Evolutionary conservation across 441 rosid species (phyloP), one percentile per base, ranked within the genome.

Genomic region (Erodium chrysanthum): DNA sequence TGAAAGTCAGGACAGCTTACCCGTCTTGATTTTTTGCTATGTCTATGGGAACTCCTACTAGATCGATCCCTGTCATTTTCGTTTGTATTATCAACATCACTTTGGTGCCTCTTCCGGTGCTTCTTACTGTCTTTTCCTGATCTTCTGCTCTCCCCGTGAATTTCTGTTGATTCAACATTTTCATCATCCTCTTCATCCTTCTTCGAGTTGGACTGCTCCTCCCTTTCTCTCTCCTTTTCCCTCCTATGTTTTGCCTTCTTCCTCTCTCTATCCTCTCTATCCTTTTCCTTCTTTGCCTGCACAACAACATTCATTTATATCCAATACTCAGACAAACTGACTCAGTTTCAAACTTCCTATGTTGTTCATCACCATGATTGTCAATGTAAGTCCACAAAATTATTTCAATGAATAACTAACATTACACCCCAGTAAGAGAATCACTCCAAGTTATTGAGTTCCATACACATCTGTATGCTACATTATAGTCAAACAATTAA

Each of bases 251-350:
- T 85, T 46, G 56, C 71, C 71, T 73, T 81, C 76, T 77, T 81
- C 77, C 79, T 78, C 42, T 85, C 85, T 67, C 82, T 84, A 66
- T 80, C 82, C 65, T 78, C 83, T 75, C 82, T 81, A 75, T 77
- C 83, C 52, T 84, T 74, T 70, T 81, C 86, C 74, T 71, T 83
- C 66, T 80, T 79, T 46, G 78, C 85, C 91, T 86, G 78, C 67
- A 75, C 44, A 68, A 42, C 29, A 35, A 35, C 10, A 35, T 52
- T 52, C 10, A 35, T 52, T 52, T 52, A 52, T 52, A 52, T 52
- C 18, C 17, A 50, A 11, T 8, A 40, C 46, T 40, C 15, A 35
- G 40, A 35, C 9, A 0, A 35, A 35, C 40, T 35, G 9, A 35
- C 40, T 35, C 9, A 35, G 0, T 0, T 29, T 29, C 1, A 29